A percentile compares a stretch with the other conserved stretches of the same genome.
These are phyloP conservation scores for Aspergillus sp. DNA, from an alignment of 2,329 filamentous ascomycete genomes.

Conservation along the genomic window DNA sequence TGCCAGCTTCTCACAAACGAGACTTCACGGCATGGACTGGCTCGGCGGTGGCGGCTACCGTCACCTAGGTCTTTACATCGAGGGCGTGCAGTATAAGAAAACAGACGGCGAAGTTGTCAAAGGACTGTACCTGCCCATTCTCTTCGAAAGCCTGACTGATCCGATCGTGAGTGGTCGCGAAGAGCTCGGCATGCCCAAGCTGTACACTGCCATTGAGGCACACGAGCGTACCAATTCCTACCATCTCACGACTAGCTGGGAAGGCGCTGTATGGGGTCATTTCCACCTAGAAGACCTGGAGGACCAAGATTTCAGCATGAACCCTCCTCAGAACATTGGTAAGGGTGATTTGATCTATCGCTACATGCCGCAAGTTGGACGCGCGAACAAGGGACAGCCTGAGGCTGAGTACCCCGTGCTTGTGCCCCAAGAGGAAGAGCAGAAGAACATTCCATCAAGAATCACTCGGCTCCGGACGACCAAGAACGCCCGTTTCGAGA, in stretches of 20 bases:
- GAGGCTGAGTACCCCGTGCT: conserved; percentile 59
- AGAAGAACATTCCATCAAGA: conserved; percentile 31
- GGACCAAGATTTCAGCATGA: conserved; percentile 25
- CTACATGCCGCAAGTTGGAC: conserved; percentile 60
- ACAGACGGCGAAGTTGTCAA: conserved; percentile 50
- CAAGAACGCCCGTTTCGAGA: conserved; percentile 48
- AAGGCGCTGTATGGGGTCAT: conserved; percentile 45
- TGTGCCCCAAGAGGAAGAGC: conserved; percentile 35
- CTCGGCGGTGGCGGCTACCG: conserved; percentile 62
- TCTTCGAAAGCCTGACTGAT: conserved; percentile 62
- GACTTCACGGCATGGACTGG: conserved; percentile 59
- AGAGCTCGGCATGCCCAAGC: conserved; percentile 64
- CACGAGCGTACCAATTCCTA: conserved; percentile 39
- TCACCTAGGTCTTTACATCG: conserved; percentile 62
- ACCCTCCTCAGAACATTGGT: conserved; percentile 22
- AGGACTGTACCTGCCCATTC: conserved; percentile 59
- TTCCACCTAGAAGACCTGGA: conserved; percentile 42
- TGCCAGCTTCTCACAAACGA: conserved; percentile 47
- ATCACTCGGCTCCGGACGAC: conserved; percentile 30
- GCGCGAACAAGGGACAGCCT: conserved; percentile 49
- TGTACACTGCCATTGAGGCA: conserved; percentile 56
- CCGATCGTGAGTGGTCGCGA: conserved; percentile 63
- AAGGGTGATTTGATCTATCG: conserved; percentile 54
- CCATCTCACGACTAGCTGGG: conserved; percentile 46
- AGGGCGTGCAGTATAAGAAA: conserved; percentile 61